Percentiles rank a stretch among this genome's conserved stretches.
phyloP scores from a whole-genome alignment of 1,284 basidiomycete genomes.

The Cutaneotrichosporon sp. region DNA sequence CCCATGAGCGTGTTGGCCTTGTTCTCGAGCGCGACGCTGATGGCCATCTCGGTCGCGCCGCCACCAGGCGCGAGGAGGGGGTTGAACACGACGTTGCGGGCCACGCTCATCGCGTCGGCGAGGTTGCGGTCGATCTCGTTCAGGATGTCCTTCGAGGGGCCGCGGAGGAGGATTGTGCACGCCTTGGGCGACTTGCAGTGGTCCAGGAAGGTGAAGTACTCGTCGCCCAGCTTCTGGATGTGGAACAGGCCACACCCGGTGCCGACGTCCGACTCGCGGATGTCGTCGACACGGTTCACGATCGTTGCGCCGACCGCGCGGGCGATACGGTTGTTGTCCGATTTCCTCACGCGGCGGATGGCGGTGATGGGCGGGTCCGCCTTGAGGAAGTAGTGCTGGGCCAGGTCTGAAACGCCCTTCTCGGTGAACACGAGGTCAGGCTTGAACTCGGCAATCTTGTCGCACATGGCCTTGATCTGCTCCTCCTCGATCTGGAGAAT shows the following conservation, averaged over 20 bases:
- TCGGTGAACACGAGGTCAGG: constrained; percentile 95
- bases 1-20: constrained; percentile 75
- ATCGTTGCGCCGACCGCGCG: constrained; percentile 94
- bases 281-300: constrained; percentile 92
- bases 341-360: constrained; percentile 91
- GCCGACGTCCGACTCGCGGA: constrained; percentile 86
- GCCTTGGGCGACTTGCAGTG: constrained; percentile 91
- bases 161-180: constrained; percentile 96
- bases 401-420: constrained; percentile 94
- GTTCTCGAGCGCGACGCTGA: constrained; percentile 80
- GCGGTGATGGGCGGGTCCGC: constrained; percentile 72
- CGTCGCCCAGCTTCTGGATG: constrained; percentile 96
- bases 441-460: constrained; percentile 86
- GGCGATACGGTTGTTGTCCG: constrained; percentile 97
- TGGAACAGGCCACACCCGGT: constrained; percentile 91
- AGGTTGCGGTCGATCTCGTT: constrained; percentile 98
- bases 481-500: constrained; percentile 96
- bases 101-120: constrained; percentile 95
- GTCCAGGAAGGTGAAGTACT: constrained; percentile 97
- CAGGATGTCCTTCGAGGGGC: constrained; percentile 94
- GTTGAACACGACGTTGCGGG: constrained; percentile 95
- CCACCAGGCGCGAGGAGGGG: constrained; percentile 87
- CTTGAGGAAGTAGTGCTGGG: constrained; percentile 87
- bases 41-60: constrained; percentile 97
- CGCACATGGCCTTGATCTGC: constrained; percentile 85